Evolutionary conservation across 2,329 filamentous ascomycete species (phyloP).

Genomic region (Akanthomyces uredinophilus): DNA sequence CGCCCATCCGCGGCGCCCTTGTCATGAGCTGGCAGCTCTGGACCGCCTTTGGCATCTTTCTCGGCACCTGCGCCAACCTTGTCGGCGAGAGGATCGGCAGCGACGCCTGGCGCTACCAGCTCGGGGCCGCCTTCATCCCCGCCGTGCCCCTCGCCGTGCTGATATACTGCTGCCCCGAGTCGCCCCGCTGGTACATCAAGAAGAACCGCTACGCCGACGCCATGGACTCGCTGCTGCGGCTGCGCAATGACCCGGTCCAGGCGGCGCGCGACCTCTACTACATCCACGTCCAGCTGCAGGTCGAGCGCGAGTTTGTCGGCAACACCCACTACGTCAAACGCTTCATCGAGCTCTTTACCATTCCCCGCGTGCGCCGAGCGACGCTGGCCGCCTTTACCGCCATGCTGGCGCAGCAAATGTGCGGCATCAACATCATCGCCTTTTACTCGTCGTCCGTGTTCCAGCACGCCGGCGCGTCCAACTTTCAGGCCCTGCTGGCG

Average conservation of each 20-base stretch:
- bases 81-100: conserved; percentile 31
- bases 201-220: conserved; percentile 58
- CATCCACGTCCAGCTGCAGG: conserved; percentile 58
- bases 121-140: conserved; percentile 60
- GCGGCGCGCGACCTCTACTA: conserved; percentile 59
- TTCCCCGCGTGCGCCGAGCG: conserved; percentile 65
- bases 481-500: conserved; percentile 53
- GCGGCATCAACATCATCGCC: conserved; percentile 66
- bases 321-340: conserved; percentile 55
- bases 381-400: conserved; percentile 72
- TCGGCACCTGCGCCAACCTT: conserved; percentile 58
- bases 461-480: conserved; percentile 48
- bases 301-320: conserved; percentile 48
- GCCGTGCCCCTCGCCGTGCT: conserved; percentile 51
- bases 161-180: conserved; percentile 63
- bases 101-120: conserved; percentile 55
- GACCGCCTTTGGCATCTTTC: conserved; percentile 57
- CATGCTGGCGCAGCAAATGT: conserved; percentile 75
- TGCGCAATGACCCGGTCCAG: conserved; percentile 52
- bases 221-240: conserved; percentile 47
- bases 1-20: conserved; percentile 64
- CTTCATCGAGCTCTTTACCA: conserved; percentile 61
- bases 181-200: conserved; percentile 62
- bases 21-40: conserved; percentile 80
- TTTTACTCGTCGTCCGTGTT: conserved; percentile 69